These are phyloP conservation scores for Schwanniomyces etchellsii DNA, from an alignment of 1,139 yeast genomes.

Conservation along the genomic window DNA sequence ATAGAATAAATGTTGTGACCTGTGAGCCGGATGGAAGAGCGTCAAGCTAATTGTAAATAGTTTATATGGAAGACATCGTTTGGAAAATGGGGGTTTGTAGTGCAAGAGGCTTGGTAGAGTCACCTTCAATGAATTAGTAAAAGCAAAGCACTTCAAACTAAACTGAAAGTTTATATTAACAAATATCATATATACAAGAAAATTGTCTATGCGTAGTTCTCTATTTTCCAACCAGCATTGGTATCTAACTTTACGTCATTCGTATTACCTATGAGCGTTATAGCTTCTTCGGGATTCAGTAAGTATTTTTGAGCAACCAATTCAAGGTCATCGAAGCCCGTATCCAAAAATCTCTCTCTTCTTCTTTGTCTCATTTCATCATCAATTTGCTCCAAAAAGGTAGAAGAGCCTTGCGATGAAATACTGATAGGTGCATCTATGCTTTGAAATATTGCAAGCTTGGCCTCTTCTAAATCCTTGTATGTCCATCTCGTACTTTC, in stretches of 20 bases:
- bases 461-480: slow-evolving; percentile 80
- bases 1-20: neutral
- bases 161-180: no score
- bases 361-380: slow-evolving; percentile 78
- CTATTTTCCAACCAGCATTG: slow-evolving; percentile 21
- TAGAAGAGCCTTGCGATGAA: slow-evolving; percentile 65
- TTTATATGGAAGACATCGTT: neutral
- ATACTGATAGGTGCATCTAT: slow-evolving; percentile 88
- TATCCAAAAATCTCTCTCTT: slow-evolving; percentile 67
- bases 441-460: slow-evolving; percentile 82
- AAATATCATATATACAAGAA: no score
- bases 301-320: slow-evolving; percentile 62
- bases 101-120: no score
- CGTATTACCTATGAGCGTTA: slow-evolving; percentile 50
- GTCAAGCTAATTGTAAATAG: neutral
- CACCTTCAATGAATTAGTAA: no score
- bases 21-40: neutral
- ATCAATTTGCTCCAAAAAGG: slow-evolving; percentile 65
- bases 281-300: slow-evolving; percentile 16
- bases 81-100: no score
- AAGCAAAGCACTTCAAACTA: no score
- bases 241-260: neutral
- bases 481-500: slow-evolving; percentile 28
- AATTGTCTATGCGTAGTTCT: slow-evolving; percentile 9
- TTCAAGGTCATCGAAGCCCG: slow-evolving; percentile 54